Evolutionary conservation across 352 stramenopile genomes (phyloP).

Genomic region (Phytophthora pinifolia): DNA sequence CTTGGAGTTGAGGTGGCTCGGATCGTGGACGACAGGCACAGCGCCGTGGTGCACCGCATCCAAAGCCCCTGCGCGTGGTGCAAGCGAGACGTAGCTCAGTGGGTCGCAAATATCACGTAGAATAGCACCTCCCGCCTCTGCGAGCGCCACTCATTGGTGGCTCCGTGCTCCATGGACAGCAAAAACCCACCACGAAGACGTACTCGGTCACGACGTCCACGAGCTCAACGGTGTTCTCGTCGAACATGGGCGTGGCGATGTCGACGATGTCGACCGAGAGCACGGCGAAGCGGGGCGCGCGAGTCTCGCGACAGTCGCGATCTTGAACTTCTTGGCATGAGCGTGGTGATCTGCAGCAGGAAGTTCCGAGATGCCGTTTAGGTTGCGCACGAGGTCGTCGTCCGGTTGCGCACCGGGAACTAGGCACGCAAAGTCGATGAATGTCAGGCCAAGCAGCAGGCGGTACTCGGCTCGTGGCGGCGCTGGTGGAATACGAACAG

Average conservation of each 20-base stretch:
- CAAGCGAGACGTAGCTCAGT: conserved; percentile 8
- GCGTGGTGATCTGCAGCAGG: conserved; percentile 30
- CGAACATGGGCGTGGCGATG: conserved; percentile 1
- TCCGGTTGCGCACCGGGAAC: conserved; percentile 5
- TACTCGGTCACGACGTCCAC: conserved; percentile 7
- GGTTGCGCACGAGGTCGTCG: conserved; percentile 3
- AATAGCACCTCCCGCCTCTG: conserved; percentile 16
- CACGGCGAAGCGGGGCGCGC: conserved; percentile 2
- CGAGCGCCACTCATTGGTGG: not conserved
- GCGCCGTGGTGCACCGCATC: conserved; percentile 7
- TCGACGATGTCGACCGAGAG: not conserved
- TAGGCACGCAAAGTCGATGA: conserved; percentile 15
- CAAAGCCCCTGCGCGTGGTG: conserved; percentile 12
- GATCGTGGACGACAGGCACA: conserved; percentile 13
- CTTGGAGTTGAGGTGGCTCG: conserved; percentile 1
- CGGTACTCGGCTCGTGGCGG: not conserved
- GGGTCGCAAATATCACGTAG: conserved; percentile 19
- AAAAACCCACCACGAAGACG: conserved; percentile 14
- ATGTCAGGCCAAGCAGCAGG: conserved; percentile 10
- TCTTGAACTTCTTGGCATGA: conserved; percentile 18
- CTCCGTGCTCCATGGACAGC: not conserved
- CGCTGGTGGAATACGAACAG: conserved; percentile 15
- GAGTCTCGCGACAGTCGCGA: conserved; percentile 11
- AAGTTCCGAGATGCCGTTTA: conserved; percentile 37
- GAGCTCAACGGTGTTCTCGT: conserved; percentile 33